These are phyloP conservation scores for Fraxinus albicans DNA, from an alignment of 305 asterid species.

Conservation along the genomic window DNA sequence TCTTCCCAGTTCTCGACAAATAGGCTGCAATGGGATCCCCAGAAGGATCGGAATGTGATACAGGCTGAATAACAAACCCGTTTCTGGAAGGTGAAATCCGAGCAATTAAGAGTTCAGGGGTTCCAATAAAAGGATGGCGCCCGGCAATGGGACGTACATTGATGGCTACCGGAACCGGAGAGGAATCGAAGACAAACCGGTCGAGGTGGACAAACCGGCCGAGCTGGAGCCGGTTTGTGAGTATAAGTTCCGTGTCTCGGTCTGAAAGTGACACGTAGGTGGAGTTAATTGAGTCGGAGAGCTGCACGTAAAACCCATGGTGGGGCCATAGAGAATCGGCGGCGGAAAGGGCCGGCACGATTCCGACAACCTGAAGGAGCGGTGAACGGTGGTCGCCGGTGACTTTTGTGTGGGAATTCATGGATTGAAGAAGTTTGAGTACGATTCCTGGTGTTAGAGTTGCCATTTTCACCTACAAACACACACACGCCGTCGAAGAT, in stretches of 20 bases:
- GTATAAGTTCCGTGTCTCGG: slow-evolving; percentile 73
- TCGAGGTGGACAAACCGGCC: slow-evolving; percentile 91
- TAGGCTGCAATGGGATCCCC: slow-evolving; percentile 55
- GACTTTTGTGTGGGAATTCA: slow-evolving; percentile 72
- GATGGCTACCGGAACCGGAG: slow-evolving; percentile 64
- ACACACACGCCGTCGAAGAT: not conserved
- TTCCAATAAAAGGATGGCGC: slow-evolving; percentile 68
- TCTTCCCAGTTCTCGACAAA: slow-evolving; percentile 44
- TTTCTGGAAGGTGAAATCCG: slow-evolving; percentile 48
- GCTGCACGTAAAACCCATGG: slow-evolving; percentile 82
- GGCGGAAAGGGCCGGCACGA: slow-evolving; percentile 78
- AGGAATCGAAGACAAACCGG: slow-evolving; percentile 62
- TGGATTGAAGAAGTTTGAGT: slow-evolving; percentile 79
- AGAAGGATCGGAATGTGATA: slow-evolving; percentile 48
- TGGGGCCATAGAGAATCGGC: slow-evolving; percentile 74
- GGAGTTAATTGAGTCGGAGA: slow-evolving; percentile 87
- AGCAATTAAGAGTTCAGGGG: slow-evolving; percentile 74
- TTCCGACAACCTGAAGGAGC: slow-evolving; percentile 84
- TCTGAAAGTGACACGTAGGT: slow-evolving; percentile 90
- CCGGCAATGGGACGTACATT: slow-evolving; percentile 78
- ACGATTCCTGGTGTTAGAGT: slow-evolving; percentile 83
- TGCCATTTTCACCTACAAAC: slow-evolving; percentile 50
- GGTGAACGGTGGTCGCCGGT: slow-evolving; percentile 97
- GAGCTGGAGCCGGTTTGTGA: slow-evolving; percentile 75
- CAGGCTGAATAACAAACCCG: slow-evolving; percentile 76